A percentile compares a stretch with the other conserved stretches of the same genome.
Conservation (phyloP, 306 rosid species). For the Parietaria judaica region DNA sequence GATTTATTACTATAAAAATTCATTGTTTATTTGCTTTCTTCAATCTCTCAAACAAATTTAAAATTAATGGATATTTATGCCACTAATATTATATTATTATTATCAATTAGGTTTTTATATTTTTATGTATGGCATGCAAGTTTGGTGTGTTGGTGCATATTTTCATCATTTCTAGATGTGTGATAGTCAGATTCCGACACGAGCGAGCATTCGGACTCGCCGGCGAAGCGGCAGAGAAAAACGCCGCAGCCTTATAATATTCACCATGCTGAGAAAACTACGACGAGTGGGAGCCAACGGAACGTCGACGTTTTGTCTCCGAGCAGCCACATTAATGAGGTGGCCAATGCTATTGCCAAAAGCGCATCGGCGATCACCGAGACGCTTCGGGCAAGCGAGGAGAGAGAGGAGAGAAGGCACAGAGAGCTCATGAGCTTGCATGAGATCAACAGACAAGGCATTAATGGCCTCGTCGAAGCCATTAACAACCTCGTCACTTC, state of each 20-base stretch:
- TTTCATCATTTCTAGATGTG: conserved; percentile 23
- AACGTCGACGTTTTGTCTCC: neutral
- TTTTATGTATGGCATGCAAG: conserved; percentile 9
- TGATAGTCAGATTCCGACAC: conserved; percentile 41
- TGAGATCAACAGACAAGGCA: conserved; percentile 32
- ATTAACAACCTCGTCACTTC: conserved; percentile 38
- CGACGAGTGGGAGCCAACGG: too few relatives aligned
- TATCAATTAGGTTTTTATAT: neutral
- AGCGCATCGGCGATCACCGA: conserved; percentile 37
- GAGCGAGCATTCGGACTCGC: conserved; percentile 36
- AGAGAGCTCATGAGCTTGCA: conserved; percentile 27
- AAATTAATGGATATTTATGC: too few relatives aligned
- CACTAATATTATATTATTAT: too few relatives aligned
- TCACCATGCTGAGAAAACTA: too few relatives aligned
- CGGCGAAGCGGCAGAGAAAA: conserved; percentile 38
- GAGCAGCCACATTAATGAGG: conserved; percentile 3
- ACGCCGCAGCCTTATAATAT: neutral
- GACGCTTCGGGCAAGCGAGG: conserved; percentile 36
- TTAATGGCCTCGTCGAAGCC: conserved; percentile 38
- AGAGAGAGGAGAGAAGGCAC: conserved; percentile 37
- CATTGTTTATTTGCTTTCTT: too few relatives aligned
- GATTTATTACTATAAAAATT: too few relatives aligned
- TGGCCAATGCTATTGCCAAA: conserved; percentile 35
- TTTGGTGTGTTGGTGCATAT: conserved; percentile 7
- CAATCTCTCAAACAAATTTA: too few relatives aligned